Evolutionary conservation across 2,329 filamentous ascomycete species (phyloP).

Genomic region (Verticillium longisporum): DNA sequence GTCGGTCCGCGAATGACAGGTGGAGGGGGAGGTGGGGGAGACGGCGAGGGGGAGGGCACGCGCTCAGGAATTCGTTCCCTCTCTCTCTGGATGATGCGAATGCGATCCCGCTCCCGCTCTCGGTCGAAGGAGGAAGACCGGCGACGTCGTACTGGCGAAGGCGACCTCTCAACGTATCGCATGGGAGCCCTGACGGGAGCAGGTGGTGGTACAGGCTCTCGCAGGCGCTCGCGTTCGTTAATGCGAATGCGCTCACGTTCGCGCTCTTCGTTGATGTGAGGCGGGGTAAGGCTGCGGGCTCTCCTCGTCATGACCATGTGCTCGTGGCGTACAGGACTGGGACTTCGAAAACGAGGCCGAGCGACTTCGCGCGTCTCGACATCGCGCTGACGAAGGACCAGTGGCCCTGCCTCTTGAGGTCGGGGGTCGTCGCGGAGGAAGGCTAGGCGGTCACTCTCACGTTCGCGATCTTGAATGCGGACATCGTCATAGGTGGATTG

Average conservation of each 20-base stretch:
- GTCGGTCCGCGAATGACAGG: slow-evolving; percentile 67
- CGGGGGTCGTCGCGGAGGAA: slow-evolving; percentile 46
- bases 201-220: slow-evolving; percentile 29
- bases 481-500: slow-evolving; percentile 23
- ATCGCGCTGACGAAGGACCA: slow-evolving; percentile 49
- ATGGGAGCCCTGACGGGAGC: slow-evolving; percentile 24
- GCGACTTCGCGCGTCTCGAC: slow-evolving; percentile 45
- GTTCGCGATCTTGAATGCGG: slow-evolving; percentile 34
- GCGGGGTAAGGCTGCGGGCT: slow-evolving; percentile 34
- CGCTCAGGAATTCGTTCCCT: slow-evolving; percentile 26
- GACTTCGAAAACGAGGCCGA: slow-evolving; percentile 37
- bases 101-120: slow-evolving; percentile 41
- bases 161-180: slow-evolving; percentile 34
- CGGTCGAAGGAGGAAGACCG: slow-evolving; percentile 31
- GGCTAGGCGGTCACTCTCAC: slow-evolving; percentile 24
- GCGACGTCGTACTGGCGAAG: slow-evolving; percentile 16
- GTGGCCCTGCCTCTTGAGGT: slow-evolving; percentile 38
- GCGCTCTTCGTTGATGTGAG: slow-evolving; percentile 20
- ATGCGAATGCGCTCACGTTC: slow-evolving; percentile 29
- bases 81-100: slow-evolving; percentile 42
- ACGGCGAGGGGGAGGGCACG: slow-evolving; percentile 40
- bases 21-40: slow-evolving; percentile 53
- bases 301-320: slow-evolving; percentile 30
- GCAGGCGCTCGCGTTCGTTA: slow-evolving; percentile 29
- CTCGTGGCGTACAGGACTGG: slow-evolving; percentile 26